Conservation (phyloP, 768 basidiomycete genomes). For the Auricularia sp. region DNA sequence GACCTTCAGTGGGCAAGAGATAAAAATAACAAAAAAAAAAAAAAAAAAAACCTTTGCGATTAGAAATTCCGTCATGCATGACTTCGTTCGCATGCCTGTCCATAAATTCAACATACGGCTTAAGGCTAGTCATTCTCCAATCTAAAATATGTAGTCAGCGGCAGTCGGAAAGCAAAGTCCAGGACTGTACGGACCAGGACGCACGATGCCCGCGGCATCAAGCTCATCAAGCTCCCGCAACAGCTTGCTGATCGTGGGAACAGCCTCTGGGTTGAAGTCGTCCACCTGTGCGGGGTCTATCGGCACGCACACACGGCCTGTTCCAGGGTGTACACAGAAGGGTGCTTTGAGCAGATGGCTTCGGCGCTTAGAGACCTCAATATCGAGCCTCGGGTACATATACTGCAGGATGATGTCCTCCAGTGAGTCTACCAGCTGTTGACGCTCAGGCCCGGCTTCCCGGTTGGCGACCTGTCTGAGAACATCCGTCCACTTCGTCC, state of each 20-base stretch:
- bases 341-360: constrained; percentile 98
- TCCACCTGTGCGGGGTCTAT: constrained; percentile 68
- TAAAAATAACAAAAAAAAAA: no score
- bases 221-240: constrained; percentile 60
- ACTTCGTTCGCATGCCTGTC: constrained; percentile 49
- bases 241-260: constrained; percentile 83
- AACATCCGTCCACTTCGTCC: constrained; percentile 67
- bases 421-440: constrained; percentile 30
- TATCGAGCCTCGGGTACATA: constrained; percentile 92
- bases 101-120: constrained; percentile 81
- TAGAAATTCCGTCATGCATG: neutral
- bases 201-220: constrained; percentile 9
- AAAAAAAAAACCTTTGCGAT: neutral
- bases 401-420: constrained; percentile 89
- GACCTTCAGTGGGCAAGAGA: neutral
- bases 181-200: constrained; percentile 1
- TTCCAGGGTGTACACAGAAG: constrained; percentile 94
- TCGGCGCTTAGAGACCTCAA: constrained; percentile 92
- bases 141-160: constrained; percentile 34
- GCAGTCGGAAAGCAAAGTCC: no score
- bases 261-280: constrained; percentile 70
- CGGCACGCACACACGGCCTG: constrained; percentile 91
- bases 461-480: constrained; percentile 7
- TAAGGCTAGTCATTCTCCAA: constrained; percentile 75
- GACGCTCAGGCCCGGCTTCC: neutral